A percentile compares a stretch with the other conserved stretches of the same genome.
These are phyloP conservation scores for Tuber calosporum DNA, from an alignment of 495 filamentous ascomycete species.

Conservation along the genomic window DNA sequence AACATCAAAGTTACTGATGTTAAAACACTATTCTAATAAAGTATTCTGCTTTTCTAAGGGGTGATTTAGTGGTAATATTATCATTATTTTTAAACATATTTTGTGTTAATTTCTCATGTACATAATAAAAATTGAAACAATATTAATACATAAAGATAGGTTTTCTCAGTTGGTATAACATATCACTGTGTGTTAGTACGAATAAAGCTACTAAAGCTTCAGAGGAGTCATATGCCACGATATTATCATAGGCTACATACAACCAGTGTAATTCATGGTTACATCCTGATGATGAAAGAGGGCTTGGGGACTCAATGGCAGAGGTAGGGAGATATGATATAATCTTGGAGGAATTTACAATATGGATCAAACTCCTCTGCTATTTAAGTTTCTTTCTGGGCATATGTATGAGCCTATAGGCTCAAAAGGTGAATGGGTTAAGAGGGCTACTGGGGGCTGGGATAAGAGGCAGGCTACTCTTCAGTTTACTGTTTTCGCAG, in stretches of 20 bases:
- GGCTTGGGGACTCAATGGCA: neutral
- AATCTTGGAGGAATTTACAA: neutral
- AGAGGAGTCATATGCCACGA: neutral
- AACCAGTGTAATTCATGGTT: neutral
- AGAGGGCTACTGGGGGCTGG: neutral
- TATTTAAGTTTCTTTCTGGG: slow-evolving; percentile 7
- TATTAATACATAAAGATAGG: neutral
- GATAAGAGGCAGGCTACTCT: slow-evolving; percentile 7
- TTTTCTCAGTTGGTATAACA: neutral
- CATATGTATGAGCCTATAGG: neutral
- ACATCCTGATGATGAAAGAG: neutral
- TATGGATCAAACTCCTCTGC: slow-evolving; percentile 3
- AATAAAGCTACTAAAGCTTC: neutral
- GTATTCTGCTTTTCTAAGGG: neutral
- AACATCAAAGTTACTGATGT: neutral
- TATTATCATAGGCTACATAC: neutral
- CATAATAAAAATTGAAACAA: too few relatives aligned
- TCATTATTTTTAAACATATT: too few relatives aligned
- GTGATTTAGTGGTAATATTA: neutral
- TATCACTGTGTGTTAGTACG: neutral
- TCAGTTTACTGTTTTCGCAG: slow-evolving; percentile 7
- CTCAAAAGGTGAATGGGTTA: neutral
- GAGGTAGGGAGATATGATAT: neutral
- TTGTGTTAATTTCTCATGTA: too few relatives aligned
- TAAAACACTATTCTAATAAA: neutral